These are phyloP conservation scores for Trichoderma hamatum DNA, from an alignment of 2,329 filamentous ascomycete genomes.

Conservation along the genomic window DNA sequence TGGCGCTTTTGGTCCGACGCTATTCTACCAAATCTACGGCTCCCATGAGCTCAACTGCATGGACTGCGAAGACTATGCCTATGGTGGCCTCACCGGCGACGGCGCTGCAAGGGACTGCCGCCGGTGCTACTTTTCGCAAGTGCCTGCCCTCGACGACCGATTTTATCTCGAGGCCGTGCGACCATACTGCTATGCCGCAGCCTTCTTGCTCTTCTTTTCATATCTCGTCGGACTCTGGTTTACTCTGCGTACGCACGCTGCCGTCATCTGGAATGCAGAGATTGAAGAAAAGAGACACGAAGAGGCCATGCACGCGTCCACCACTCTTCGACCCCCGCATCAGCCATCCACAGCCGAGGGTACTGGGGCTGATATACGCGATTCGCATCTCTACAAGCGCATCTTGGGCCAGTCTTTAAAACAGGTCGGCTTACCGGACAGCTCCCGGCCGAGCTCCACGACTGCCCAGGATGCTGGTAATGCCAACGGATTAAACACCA, in stretches of 20 bases:
- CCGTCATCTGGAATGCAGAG: conserved; percentile 94
- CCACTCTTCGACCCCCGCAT: conserved; percentile 38
- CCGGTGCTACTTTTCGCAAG: conserved; percentile 91
- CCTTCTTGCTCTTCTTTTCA: conserved; percentile 82
- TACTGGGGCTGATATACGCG: conserved; percentile 71
- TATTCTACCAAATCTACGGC: conserved; percentile 99
- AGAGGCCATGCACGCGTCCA: conserved; percentile 47
- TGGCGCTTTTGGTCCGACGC: conserved; percentile 88
- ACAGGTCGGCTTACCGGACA: conserved; percentile 70
- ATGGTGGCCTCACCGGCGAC: conserved; percentile 37
- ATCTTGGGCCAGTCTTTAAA: conserved; percentile 89
- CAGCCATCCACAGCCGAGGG: conserved; percentile 49
- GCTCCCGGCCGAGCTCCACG: conserved; percentile 45
- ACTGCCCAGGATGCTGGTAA: conserved; percentile 38
- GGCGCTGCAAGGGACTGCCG: conserved; percentile 73
- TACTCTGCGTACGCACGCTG: conserved; percentile 91
- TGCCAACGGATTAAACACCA: conserved; percentile 48
- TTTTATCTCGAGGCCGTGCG: conserved; percentile 91
- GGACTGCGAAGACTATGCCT: conserved; percentile 56
- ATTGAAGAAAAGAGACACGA: conserved; percentile 73
- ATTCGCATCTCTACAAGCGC: conserved; percentile 88
- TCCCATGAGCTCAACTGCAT: conserved; percentile 93
- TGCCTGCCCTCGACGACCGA: conserved; percentile 77
- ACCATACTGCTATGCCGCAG: conserved; percentile 90
- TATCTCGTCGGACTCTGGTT: conserved; percentile 95